Percentiles rank a stretch among this genome's conserved stretches.
Evolutionary conservation across 345 rosid species (phyloP).

Genomic region (Kandelia obovata): DNA sequence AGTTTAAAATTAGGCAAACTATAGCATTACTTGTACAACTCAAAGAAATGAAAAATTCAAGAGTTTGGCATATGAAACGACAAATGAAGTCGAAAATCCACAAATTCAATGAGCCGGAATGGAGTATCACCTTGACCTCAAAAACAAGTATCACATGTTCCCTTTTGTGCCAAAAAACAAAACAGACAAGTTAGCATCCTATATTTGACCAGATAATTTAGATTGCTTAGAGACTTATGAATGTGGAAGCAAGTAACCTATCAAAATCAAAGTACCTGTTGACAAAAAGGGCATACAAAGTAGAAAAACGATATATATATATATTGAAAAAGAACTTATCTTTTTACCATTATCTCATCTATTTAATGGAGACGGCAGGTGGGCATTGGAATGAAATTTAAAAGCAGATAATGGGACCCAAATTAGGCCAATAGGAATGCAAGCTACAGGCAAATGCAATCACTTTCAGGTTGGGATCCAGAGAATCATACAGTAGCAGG

Average conservation of each 20-base stretch:
- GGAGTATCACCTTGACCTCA: slow-evolving; percentile 17
- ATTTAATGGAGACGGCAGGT: not conserved
- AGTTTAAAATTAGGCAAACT: slow-evolving; percentile 8
- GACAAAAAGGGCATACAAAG: not conserved
- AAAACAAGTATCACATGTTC: not conserved
- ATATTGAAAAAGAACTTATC: not conserved
- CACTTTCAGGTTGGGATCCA: slow-evolving; percentile 25
- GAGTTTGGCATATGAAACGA: slow-evolving; percentile 43
- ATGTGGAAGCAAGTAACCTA: slow-evolving; percentile 1
- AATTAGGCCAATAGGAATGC: slow-evolving; percentile 14
- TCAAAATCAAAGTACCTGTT: slow-evolving; percentile 6
- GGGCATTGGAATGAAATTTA: slow-evolving; percentile 15
- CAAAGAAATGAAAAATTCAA: slow-evolving; percentile 1
- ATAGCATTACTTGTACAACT: slow-evolving; percentile 1
- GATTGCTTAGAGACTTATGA: slow-evolving; percentile 4
- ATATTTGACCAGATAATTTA: slow-evolving; percentile 37
- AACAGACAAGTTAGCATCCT: slow-evolving; percentile 24
- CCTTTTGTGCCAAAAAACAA: slow-evolving; percentile 27
- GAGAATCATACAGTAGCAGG: slow-evolving; percentile 7
- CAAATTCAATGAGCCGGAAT: slow-evolving; percentile 23
- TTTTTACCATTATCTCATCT: not conserved
- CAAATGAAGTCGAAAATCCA: slow-evolving; percentile 6
- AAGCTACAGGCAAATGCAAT: slow-evolving; percentile 8
- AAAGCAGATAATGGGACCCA: slow-evolving; percentile 36
- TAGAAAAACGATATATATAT: too few species aligned